Evolutionary conservation across 2,329 filamentous ascomycete species (phyloP).

Genomic region (Fusarium oligoseptatum): DNA sequence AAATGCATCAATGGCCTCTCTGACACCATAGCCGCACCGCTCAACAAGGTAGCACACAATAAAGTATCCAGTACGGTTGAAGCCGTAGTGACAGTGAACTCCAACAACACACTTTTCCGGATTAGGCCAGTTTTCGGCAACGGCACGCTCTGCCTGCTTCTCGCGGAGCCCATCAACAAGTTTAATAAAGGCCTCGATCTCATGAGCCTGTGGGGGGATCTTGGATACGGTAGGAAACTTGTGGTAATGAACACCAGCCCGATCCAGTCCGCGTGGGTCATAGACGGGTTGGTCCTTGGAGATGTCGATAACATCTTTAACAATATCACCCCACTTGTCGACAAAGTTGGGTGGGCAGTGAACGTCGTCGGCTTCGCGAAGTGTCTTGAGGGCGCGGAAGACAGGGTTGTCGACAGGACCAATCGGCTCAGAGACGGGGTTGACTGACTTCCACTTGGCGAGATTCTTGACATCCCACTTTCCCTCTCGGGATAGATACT

Average conservation of each 20-base stretch:
- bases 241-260: constrained; percentile 77
- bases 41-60: constrained; percentile 93
- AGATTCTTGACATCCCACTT: constrained; percentile 99
- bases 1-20: constrained; percentile 85
- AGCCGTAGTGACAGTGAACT: constrained; percentile 96
- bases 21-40: constrained; percentile 76
- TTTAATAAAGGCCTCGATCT: constrained; percentile 67
- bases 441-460: constrained; percentile 87
- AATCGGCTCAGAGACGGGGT: constrained; percentile 83
- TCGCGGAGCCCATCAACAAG: constrained; percentile 72
- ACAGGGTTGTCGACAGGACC: constrained; percentile 65
- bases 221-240: constrained; percentile 96
- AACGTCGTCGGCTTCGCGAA: constrained; percentile 86
- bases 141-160: constrained; percentile 58
- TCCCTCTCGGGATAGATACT: constrained; percentile 87
- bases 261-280: constrained; percentile 78
- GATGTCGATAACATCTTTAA: constrained; percentile 89
- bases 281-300: constrained; percentile 93
- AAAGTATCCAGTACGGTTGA: constrained; percentile 94
- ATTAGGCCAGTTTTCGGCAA: constrained; percentile 56
- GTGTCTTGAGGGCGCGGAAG: constrained; percentile 92
- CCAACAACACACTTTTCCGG: constrained; percentile 70
- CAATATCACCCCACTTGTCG: constrained; percentile 72
- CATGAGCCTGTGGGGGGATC: constrained; percentile 76
- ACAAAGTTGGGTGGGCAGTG: constrained; percentile 84